Evolutionary conservation across 345 rosid genomes (phyloP).

Genomic region (Populus euphratica): DNA sequence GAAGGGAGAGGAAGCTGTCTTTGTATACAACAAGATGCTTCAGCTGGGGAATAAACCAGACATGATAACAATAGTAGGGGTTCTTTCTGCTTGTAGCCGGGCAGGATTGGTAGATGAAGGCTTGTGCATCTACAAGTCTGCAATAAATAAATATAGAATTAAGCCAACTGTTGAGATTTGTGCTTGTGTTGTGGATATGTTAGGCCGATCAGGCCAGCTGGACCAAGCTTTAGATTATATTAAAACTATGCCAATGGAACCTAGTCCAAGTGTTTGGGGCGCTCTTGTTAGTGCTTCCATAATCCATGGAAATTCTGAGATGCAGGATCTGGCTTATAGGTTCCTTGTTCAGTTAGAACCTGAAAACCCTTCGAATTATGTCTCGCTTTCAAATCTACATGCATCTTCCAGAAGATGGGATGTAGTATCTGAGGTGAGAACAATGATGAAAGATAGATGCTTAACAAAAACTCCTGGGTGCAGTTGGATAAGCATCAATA

Average conservation of each 20-base stretch:
- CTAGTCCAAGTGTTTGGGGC: conserved; percentile 70
- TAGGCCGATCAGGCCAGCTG: conserved; percentile 57
- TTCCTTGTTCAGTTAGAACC: conserved; percentile 60
- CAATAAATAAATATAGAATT: conserved; percentile 36
- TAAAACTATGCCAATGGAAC: conserved; percentile 48
- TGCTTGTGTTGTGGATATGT: conserved; percentile 60
- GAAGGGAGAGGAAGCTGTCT: conserved; percentile 58
- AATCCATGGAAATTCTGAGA: conserved; percentile 52
- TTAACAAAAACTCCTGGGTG: conserved; percentile 65
- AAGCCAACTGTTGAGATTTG: conserved; percentile 57
- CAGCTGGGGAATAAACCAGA: conserved; percentile 48
- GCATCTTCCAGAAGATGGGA: conserved; percentile 63
- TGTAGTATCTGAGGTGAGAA: conserved; percentile 56
- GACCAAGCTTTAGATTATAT: conserved; percentile 51
- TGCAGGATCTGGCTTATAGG: conserved; percentile 57
- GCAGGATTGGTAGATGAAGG: conserved; percentile 54
- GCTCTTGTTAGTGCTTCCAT: conserved; percentile 59
- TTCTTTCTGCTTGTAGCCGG: conserved; percentile 63
- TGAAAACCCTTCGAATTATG: conserved; percentile 54
- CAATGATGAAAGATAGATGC: conserved; percentile 52
- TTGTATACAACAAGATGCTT: conserved; percentile 48
- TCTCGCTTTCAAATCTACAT: conserved; percentile 55
- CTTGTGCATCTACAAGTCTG: conserved; percentile 39
- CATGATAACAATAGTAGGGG: conserved; percentile 46
- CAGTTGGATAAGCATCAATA: conserved; percentile 59